Conservation (phyloP, 1,284 basidiomycete species). For the Heliocybe sulcata region DNA sequence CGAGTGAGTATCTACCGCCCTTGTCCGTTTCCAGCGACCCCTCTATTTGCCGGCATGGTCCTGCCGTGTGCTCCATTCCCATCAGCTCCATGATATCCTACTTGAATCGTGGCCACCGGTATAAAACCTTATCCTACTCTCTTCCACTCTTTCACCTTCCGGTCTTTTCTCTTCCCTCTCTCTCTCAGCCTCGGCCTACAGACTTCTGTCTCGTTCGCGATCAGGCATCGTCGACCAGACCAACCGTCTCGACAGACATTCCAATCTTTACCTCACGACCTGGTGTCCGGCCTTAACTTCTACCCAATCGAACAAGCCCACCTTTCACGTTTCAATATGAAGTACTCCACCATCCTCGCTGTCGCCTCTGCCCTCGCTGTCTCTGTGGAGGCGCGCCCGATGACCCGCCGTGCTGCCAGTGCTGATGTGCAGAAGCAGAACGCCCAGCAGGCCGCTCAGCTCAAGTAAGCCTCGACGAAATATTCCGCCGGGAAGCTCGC, state of each 20-base stretch:
- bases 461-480: conserved; percentile 33
- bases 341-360: conserved; percentile 14
- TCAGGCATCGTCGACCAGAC: conserved; percentile 14
- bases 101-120: not conserved
- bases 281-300: conserved; percentile 13
- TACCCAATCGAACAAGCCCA: conserved; percentile 8
- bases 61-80: not conserved
- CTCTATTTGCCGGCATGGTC: not conserved
- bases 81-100: not conserved
- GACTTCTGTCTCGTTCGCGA: conserved; percentile 7
- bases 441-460: conserved; percentile 43
- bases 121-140: conserved; percentile 2
- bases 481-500: not conserved
- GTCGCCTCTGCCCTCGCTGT: conserved; percentile 29
- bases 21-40: not conserved
- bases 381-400: conserved; percentile 27
- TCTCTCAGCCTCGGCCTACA: conserved; percentile 6
- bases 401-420: conserved; percentile 29
- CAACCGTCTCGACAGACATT: conserved; percentile 10
- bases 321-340: conserved; percentile 15
- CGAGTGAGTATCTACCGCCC: not conserved
- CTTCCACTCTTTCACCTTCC: conserved; percentile 2
- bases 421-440: conserved; percentile 27
- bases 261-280: conserved; percentile 12
- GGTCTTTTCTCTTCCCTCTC: conserved; percentile 9